Evolutionary conservation across 2,329 filamentous ascomycete species (phyloP), one percentile per base, ranked within the genome.

Genomic region (Cordyceps sp.): DNA sequence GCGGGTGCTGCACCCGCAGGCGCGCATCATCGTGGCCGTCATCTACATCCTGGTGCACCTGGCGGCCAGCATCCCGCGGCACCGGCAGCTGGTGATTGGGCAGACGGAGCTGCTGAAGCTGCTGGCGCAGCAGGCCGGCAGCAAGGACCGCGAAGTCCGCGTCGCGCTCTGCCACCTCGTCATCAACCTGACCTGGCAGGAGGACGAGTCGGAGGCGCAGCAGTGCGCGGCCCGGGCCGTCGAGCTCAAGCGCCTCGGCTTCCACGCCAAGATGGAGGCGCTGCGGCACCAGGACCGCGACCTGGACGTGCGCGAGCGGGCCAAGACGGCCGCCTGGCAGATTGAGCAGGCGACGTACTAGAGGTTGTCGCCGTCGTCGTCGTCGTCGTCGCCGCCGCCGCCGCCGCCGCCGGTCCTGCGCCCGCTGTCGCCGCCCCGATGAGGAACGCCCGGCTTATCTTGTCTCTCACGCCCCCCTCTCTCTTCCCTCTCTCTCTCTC

Each of bases 21-120:
- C 66, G 17, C 79, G 83, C 52, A 79, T 94, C 38, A 67, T 94
- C 32, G 69, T 72, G 44, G 69, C 81, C 3, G 78, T 88, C 10
- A 72, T 84, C 19, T 90, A 76, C 49, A 76, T 94, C 35, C 64
- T 96, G 30, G 78, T 90, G 12, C 85, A 96, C 56, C 73, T 96
- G 44, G 84, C 85, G 14, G 88, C 86, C 9, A 83, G 83, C 40
- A 63, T 76, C 10, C 74, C 84, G 4, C 68, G 71, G 20, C 84
- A 94, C 53, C 74, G 84, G 34, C 75, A 86, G 46, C 58, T 83
- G 13, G 64, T 93, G 10, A 72, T 92, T 32, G 66, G 74, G 4
- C 85, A 94, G 52, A 78, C 72, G 3, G 69, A 78, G 10, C 61
- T 96, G 5, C 64, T 96, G 37, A 73, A 69, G 44, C 68, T 78